A percentile compares a stretch with the other conserved stretches of the same genome.
phyloP scores from a whole-genome alignment of 805 yeast genomes.

The Saturnispora kantuleensis region DNA sequence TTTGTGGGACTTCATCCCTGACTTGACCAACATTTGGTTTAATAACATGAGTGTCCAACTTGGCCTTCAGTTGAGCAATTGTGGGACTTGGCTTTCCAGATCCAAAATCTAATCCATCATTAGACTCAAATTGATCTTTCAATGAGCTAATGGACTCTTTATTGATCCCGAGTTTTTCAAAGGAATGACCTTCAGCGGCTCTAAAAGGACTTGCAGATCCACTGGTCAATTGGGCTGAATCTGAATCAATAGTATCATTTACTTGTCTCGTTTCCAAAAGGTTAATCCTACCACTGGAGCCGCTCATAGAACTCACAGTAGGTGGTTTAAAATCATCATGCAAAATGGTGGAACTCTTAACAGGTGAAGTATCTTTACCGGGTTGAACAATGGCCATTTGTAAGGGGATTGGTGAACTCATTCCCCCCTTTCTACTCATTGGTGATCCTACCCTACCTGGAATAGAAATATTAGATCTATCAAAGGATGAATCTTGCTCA shows the following conservation, averaged over 20 bases:
- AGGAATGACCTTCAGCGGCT: slow-evolving; percentile 15
- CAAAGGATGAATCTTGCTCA: slow-evolving; percentile 2
- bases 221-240: background rate
- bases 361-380: slow-evolving; percentile 8
- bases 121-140: background rate
- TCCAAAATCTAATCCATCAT: background rate
- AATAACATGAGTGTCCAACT: background rate
- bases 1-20: background rate
- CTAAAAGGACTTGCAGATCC: background rate
- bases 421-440: slow-evolving; percentile 3
- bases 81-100: background rate
- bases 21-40: background rate
- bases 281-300: too few relatives aligned
- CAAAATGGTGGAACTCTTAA: background rate
- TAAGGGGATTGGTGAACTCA: slow-evolving; percentile 6
- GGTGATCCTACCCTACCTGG: background rate
- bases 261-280: slow-evolving; percentile 20
- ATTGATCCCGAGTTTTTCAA: slow-evolving; percentile 23
- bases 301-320: too few relatives aligned
- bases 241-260: slow-evolving; percentile 15
- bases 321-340: background rate
- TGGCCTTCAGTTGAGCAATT: background rate
- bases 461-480: slow-evolving; percentile 1
- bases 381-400: slow-evolving; percentile 9
- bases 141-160: background rate